Evolutionary conservation across 2,329 filamentous ascomycete species (phyloP).

Genomic region (Penicillium sp.): DNA sequence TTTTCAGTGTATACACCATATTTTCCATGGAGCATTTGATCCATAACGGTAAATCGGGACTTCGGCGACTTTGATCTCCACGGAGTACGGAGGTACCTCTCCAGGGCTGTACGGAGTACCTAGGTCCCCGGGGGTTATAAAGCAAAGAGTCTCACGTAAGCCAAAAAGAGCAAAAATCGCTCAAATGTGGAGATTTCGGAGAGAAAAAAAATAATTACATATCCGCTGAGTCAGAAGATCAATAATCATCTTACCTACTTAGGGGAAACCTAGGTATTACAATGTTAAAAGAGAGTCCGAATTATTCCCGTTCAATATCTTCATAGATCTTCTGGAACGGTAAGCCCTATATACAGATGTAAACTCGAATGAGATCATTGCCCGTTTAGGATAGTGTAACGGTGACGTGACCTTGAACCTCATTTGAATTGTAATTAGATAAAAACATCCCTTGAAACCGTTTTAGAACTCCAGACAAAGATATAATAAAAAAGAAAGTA

Average conservation of each 20-base stretch:
- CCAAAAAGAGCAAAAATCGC: background rate
- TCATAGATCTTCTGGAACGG: constrained; percentile 2
- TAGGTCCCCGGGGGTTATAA: background rate
- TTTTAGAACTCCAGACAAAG: constrained; percentile 14
- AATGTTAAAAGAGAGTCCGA: background rate
- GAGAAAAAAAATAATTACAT: background rate
- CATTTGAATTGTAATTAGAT: constrained; percentile 4
- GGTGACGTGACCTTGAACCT: background rate
- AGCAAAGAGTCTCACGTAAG: constrained; percentile 11
- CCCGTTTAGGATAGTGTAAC: constrained; percentile 1
- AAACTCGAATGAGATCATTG: constrained; percentile 1
- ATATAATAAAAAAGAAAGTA: too few species aligned
- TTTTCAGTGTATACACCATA: too few species aligned
- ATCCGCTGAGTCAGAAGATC: constrained; percentile 16
- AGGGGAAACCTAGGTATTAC: too few species aligned
- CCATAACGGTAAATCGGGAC: constrained; percentile 20
- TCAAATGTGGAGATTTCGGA: constrained; percentile 5
- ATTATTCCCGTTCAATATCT: constrained; percentile 1
- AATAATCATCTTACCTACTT: background rate
- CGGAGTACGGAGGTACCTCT: too few species aligned
- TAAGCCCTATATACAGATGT: background rate
- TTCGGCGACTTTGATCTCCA: constrained; percentile 13
- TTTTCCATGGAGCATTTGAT: background rate
- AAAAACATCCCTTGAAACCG: constrained; percentile 6
- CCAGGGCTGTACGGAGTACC: too few species aligned